Conservation (phyloP, 768 basidiomycete species). For the Leucosporidium creatinivorum region DNA sequence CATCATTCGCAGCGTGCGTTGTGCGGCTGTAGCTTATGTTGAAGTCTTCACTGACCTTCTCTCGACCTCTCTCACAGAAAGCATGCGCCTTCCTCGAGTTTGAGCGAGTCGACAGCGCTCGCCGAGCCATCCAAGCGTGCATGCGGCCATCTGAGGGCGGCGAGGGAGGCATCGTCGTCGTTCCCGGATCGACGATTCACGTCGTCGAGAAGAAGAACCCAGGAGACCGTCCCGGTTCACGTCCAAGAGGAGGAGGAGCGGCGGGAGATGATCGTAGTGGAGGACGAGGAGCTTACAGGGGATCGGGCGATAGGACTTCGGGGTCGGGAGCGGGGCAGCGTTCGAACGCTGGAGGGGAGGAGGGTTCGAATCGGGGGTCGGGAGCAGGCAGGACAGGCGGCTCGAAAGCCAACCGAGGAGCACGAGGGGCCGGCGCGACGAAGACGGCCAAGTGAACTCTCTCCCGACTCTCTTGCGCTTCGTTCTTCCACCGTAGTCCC, state of each 20-base stretch:
- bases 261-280: not conserved
- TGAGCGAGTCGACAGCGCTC: constrained; percentile 64
- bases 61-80: constrained; percentile 44
- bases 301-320: not conserved
- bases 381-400: too few relatives aligned
- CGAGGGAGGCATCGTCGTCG: constrained; percentile 77
- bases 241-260: constrained; percentile 5
- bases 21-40: too few relatives aligned
- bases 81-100: constrained; percentile 96
- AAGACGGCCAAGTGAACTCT: not conserved
- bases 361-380: not conserved
- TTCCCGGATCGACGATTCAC: constrained; percentile 13
- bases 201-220: constrained; percentile 30
- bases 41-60: not conserved
- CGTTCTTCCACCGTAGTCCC: too few relatives aligned
- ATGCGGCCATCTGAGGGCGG: constrained; percentile 65
- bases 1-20: constrained; percentile 56
- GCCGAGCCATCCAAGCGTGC: constrained; percentile 70
- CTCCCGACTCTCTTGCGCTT: too few relatives aligned
- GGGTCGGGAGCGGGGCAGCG: not conserved
- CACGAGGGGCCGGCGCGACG: too few relatives aligned
- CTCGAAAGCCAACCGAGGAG: too few relatives aligned
- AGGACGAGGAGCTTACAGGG: too few relatives aligned
- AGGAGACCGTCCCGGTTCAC: constrained; percentile 9
- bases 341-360: not conserved